A percentile compares a stretch with the other conserved stretches of the same genome.
Conservation (phyloP, 768 basidiomycete genomes). For the Cystobasidium onofrii region DNA sequence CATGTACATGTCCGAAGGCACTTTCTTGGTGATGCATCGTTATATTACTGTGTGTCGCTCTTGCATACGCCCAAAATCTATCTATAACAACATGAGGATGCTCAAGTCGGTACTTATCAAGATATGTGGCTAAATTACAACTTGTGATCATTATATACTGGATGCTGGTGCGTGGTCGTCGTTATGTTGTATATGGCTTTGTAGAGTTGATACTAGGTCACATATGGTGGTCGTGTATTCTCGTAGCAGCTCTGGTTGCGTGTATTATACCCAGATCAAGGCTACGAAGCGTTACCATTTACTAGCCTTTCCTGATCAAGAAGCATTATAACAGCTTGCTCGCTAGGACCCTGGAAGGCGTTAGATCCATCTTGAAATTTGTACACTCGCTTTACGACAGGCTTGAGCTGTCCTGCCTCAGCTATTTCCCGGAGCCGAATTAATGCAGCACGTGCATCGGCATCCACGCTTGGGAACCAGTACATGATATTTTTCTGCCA, state of each 20-base stretch:
- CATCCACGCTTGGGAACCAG: neutral
- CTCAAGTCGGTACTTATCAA: neutral
- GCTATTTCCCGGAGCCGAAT: conserved; percentile 38
- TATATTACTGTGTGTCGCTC: neutral
- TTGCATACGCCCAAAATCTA: neutral
- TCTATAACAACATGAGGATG: neutral
- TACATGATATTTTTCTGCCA: conserved; percentile 31
- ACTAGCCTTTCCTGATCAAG: conserved; percentile 17
- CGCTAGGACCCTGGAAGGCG: conserved; percentile 27
- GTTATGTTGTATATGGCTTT: neutral
- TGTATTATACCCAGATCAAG: neutral
- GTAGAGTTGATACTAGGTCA: neutral
- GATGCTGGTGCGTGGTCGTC: neutral
- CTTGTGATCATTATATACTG: neutral
- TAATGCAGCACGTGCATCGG: conserved; percentile 37
- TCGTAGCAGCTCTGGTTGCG: neutral
- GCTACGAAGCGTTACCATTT: neutral
- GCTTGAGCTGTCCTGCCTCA: conserved; percentile 32
- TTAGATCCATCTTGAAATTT: conserved; percentile 29
- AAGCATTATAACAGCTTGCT: conserved; percentile 30
- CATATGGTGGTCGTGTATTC: neutral
- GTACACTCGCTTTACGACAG: conserved; percentile 27
- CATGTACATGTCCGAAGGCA: no score
- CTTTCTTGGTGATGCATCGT: no score
- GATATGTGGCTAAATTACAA: neutral